A percentile compares a stretch with the other conserved stretches of the same genome.
Evolutionary conservation across 2,329 filamentous ascomycete genomes (phyloP).

Genomic region (Ceratocystiopsis brevicomis): DNA sequence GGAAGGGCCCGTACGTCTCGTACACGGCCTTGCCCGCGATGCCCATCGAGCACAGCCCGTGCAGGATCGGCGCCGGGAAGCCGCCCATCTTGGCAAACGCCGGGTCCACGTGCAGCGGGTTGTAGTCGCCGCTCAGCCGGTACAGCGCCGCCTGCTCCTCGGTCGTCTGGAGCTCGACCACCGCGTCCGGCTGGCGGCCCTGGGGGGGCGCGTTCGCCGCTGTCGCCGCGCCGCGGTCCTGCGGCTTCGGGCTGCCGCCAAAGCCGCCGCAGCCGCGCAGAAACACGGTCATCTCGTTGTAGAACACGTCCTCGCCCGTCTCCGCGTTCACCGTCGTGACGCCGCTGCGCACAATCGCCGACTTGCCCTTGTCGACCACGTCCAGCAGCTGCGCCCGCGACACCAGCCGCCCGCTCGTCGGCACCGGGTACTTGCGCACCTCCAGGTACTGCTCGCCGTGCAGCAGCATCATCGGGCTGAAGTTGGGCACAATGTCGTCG

Average conservation of each 20-base stretch:
- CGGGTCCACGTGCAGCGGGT: slow-evolving; percentile 91
- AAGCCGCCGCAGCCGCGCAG: slow-evolving; percentile 83
- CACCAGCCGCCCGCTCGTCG: slow-evolving; percentile 59
- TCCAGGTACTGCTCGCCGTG: slow-evolving; percentile 98
- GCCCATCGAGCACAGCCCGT: slow-evolving; percentile 92
- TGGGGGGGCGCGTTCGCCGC: slow-evolving; percentile 57
- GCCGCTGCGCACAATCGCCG: slow-evolving; percentile 64
- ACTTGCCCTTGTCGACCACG: slow-evolving; percentile 87
- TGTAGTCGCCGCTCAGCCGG: slow-evolving; percentile 82
- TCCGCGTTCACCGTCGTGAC: slow-evolving; percentile 69
- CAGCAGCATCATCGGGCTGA: slow-evolving; percentile 94
- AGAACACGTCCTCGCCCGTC: slow-evolving; percentile 81
- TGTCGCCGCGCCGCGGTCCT: slow-evolving; percentile 62
- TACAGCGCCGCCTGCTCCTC: slow-evolving; percentile 90
- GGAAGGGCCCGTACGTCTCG: slow-evolving; percentile 62
- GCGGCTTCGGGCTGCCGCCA: slow-evolving; percentile 59
- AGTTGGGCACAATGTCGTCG: slow-evolving; percentile 78
- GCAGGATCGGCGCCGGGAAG: slow-evolving; percentile 84
- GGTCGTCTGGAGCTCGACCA: slow-evolving; percentile 69
- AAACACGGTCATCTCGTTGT: slow-evolving; percentile 91
- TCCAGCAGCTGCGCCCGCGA: slow-evolving; percentile 71
- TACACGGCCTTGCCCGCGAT: slow-evolving; percentile 81
- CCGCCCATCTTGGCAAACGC: slow-evolving; percentile 86
- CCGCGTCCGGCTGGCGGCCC: slow-evolving; percentile 54
- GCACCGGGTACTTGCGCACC: slow-evolving; percentile 78